These are phyloP conservation scores for Austroboletus novae-zelandiae DNA, from an alignment of 1,284 basidiomycete species.

Conservation along the genomic window DNA sequence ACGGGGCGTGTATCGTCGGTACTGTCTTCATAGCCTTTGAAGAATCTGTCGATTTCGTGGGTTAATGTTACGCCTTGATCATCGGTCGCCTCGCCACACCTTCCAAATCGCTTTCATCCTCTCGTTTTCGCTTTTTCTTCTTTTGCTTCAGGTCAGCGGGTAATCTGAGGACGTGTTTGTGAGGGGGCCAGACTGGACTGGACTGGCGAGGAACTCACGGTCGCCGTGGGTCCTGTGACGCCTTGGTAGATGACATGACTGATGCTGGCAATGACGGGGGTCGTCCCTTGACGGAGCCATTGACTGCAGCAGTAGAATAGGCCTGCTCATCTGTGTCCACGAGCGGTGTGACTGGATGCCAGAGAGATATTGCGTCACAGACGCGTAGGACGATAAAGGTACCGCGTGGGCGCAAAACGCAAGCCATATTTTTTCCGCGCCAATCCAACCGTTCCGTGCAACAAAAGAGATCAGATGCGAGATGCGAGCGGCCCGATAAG, in stretches of 20 bases:
- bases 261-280: conserved; percentile 20
- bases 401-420: not conserved
- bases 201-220: conserved; percentile 32
- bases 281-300: conserved; percentile 28
- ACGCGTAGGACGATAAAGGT: not conserved
- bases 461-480: conserved; percentile 1
- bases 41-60: conserved; percentile 35
- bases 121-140: conserved; percentile 84
- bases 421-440: conserved; percentile 10
- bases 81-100: conserved; percentile 39
- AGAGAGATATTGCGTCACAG: conserved; percentile 12
- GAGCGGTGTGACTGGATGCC: conserved; percentile 23
- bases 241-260: conserved; percentile 25
- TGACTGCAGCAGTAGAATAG: conserved; percentile 15
- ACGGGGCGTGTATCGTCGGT: conserved; percentile 35
- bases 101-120: conserved; percentile 74
- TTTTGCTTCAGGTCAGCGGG: conserved; percentile 63
- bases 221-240: conserved; percentile 40
- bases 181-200: not conserved
- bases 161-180: conserved; percentile 23
- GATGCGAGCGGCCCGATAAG: conserved; percentile 13
- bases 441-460: conserved; percentile 8
- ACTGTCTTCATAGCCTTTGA: conserved; percentile 58
- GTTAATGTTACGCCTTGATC: conserved; percentile 1
- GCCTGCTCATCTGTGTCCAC: conserved; percentile 26